Conservation (phyloP, 1,284 basidiomycete genomes). For the Marasmius oreades region DNA sequence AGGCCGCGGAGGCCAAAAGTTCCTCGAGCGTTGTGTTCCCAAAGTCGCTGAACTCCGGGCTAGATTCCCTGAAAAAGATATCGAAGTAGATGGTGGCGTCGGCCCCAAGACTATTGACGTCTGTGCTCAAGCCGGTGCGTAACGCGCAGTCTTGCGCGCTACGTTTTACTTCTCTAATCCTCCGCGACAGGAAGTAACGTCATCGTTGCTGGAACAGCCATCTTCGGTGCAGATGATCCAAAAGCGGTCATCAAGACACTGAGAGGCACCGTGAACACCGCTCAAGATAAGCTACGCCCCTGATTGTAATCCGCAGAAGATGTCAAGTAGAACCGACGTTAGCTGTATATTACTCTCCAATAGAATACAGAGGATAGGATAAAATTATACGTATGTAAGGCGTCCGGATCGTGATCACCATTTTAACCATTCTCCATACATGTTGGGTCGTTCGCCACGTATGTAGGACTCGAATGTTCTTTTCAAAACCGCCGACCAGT, state of each 20-base stretch:
- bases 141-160: not conserved
- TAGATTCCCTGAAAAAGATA: conserved; percentile 90
- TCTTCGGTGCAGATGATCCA: conserved; percentile 83
- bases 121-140: conserved; percentile 87
- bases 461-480: conserved; percentile 76
- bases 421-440: conserved; percentile 70
- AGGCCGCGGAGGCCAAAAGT: conserved; percentile 96
- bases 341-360: not conserved
- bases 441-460: conserved; percentile 69
- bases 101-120: conserved; percentile 86
- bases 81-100: conserved; percentile 98
- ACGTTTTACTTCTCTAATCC: conserved; percentile 3
- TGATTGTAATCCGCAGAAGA: conserved; percentile 1
- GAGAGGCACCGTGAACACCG: conserved; percentile 69
- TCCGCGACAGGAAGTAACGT: conserved; percentile 82
- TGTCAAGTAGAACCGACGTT: not conserved
- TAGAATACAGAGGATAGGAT: not conserved
- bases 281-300: conserved; percentile 47
- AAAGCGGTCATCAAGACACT: conserved; percentile 74
- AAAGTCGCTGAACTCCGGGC: conserved; percentile 91
- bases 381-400: conserved; percentile 5
- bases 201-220: conserved; percentile 96
- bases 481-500: conserved; percentile 78
- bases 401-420: conserved; percentile 32
- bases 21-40: conserved; percentile 89